A percentile compares a stretch with the other conserved stretches of the same genome.
phyloP scores from a whole-genome alignment of 441 rosid genomes.

The Metrosideros polymorpha region DNA sequence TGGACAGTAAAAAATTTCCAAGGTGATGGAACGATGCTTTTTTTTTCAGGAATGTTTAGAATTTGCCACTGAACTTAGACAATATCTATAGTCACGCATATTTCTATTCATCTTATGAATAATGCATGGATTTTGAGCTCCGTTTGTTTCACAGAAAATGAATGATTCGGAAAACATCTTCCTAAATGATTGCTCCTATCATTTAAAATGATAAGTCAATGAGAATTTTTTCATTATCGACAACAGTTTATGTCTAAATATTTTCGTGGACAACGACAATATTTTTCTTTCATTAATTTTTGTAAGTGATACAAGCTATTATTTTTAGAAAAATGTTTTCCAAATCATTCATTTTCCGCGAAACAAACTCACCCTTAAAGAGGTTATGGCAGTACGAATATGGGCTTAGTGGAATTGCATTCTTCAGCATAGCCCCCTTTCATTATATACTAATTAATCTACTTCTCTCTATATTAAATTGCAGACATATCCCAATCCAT shows the following conservation, averaged over 20 bases:
- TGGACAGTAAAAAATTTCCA: background rate
- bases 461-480: background rate
- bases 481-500: background rate
- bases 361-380: background rate
- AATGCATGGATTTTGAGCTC: background rate
- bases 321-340: background rate
- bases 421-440: background rate
- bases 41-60: background rate
- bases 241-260: background rate
- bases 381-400: background rate
- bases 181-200: background rate
- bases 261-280: background rate
- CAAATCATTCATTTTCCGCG: background rate
- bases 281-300: background rate
- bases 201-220: background rate
- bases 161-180: background rate
- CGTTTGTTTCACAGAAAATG: background rate
- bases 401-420: background rate
- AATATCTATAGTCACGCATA: background rate
- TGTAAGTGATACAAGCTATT: background rate
- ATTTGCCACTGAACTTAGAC: background rate
- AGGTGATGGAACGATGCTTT: background rate
- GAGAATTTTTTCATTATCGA: background rate
- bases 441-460: background rate
- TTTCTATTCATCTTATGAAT: background rate